A percentile compares a stretch with the other conserved stretches of the same genome.
Evolutionary conservation across 805 yeast genomes (phyloP).

Genomic region (Pichia manshurica): DNA sequence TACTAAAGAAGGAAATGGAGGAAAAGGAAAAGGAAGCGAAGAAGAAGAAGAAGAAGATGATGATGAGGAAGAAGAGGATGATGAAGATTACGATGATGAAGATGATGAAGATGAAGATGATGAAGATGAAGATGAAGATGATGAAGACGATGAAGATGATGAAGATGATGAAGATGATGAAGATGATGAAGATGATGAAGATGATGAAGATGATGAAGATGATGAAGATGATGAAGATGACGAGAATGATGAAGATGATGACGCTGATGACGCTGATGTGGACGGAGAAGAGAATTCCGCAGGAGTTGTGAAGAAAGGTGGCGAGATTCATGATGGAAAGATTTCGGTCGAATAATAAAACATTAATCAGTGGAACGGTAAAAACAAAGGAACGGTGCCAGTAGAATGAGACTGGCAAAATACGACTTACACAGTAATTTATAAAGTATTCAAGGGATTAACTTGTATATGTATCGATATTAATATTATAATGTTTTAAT

Average conservation of each 20-base stretch:
- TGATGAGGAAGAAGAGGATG: background rate
- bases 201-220: conserved; percentile 4
- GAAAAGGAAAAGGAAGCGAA: conserved; percentile 12
- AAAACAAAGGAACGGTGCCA: no score
- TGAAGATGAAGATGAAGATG: conserved; percentile 8
- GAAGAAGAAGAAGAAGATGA: background rate
- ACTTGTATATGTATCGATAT: no score
- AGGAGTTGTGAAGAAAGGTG: no score
- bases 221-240: conserved; percentile 4
- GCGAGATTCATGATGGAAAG: no score
- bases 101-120: conserved; percentile 7
- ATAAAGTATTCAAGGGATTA: no score
- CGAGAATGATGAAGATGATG: no score
- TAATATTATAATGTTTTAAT: no score
- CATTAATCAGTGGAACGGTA: no score
- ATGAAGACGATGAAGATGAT: conserved; percentile 5
- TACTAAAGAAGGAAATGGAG: conserved; percentile 29
- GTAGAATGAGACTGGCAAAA: no score
- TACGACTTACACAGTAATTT: no score
- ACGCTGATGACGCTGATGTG: background rate
- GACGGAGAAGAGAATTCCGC: background rate
- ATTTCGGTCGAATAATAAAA: no score
- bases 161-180: conserved; percentile 6
- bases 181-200: conserved; percentile 4
- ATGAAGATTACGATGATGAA: conserved; percentile 6